Conservation (phyloP, 1,284 basidiomycete species). For the Irpex sp. region DNA sequence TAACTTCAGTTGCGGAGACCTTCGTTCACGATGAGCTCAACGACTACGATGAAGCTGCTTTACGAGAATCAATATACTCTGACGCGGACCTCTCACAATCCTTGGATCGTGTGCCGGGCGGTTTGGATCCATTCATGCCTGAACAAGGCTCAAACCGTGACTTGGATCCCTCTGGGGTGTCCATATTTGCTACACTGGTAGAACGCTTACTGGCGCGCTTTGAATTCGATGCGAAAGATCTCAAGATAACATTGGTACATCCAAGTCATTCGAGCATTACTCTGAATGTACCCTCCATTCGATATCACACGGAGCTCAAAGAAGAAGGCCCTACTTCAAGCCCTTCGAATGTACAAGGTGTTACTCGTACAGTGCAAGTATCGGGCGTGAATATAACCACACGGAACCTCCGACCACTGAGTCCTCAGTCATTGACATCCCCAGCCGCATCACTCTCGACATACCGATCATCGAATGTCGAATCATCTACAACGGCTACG, state of each 20-base stretch:
- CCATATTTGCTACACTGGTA: conserved; percentile 80
- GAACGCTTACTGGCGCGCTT: conserved; percentile 83
- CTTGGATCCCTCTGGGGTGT: conserved; percentile 68
- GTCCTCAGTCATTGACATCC: conserved; percentile 13
- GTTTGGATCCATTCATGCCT: conserved; percentile 53
- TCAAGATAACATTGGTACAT: conserved; percentile 63
- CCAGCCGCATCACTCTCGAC: not conserved
- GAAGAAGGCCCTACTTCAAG: conserved; percentile 6
- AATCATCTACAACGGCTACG: conserved; percentile 5
- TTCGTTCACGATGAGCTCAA: conserved; percentile 83
- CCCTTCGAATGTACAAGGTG: conserved; percentile 22
- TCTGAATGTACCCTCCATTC: conserved; percentile 52
- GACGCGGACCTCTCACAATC: conserved; percentile 26
- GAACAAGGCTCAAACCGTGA: conserved; percentile 39
- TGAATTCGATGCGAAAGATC: conserved; percentile 70
- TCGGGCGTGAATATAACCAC: conserved; percentile 47
- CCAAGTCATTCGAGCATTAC: conserved; percentile 60
- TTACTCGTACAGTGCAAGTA: conserved; percentile 45
- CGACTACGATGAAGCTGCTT: conserved; percentile 63
- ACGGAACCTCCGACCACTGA: conserved; percentile 34
- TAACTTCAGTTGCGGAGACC: conserved; percentile 76
- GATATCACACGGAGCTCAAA: conserved; percentile 46
- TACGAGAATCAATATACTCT: conserved; percentile 67
- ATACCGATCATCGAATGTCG: not conserved
- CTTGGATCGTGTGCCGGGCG: conserved; percentile 54